Conservation (phyloP, 2,329 filamentous ascomycete species). For the Thelonectria discophora region DNA sequence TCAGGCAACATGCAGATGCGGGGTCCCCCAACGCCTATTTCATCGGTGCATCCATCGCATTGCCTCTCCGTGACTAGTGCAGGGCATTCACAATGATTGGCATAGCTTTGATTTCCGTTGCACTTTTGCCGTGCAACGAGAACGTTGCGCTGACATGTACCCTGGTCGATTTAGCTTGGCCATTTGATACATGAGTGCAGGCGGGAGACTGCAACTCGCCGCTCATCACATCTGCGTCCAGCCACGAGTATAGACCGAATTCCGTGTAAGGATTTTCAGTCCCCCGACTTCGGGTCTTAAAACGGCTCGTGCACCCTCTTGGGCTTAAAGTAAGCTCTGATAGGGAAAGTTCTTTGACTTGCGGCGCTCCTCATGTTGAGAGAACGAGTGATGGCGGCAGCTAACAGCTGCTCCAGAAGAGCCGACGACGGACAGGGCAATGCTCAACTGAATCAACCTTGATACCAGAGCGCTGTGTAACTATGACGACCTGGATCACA, state of each 20-base stretch:
- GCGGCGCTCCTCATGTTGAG: constrained; percentile 1
- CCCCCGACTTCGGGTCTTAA: too few species aligned
- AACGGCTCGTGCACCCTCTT: too few species aligned
- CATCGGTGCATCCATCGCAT: not conserved
- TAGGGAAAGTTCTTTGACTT: not conserved
- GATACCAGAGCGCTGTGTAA: constrained; percentile 36
- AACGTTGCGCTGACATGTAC: constrained; percentile 15
- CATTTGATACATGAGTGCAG: not conserved
- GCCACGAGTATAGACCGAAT: too few species aligned
- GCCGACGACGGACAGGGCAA: constrained; percentile 26
- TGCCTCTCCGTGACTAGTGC: not conserved
- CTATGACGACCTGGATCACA: constrained; percentile 7
- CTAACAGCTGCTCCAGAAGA: not conserved
- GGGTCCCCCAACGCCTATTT: not conserved
- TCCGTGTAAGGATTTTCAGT: too few species aligned
- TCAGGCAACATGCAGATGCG: not conserved
- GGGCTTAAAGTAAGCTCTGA: not conserved
- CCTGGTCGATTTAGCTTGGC: constrained; percentile 1
- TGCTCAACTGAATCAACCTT: constrained; percentile 20
- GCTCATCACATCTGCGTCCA: not conserved
- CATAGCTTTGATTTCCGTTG: not conserved
- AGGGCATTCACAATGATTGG: constrained; percentile 8
- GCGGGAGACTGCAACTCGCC: not conserved
- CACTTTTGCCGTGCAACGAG: constrained; percentile 10
- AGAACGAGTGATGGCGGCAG: not conserved